Evolutionary conservation across 768 basidiomycete species (phyloP), one percentile per base, ranked within the genome.

Genomic region (Rossbeevera mucosa): DNA sequence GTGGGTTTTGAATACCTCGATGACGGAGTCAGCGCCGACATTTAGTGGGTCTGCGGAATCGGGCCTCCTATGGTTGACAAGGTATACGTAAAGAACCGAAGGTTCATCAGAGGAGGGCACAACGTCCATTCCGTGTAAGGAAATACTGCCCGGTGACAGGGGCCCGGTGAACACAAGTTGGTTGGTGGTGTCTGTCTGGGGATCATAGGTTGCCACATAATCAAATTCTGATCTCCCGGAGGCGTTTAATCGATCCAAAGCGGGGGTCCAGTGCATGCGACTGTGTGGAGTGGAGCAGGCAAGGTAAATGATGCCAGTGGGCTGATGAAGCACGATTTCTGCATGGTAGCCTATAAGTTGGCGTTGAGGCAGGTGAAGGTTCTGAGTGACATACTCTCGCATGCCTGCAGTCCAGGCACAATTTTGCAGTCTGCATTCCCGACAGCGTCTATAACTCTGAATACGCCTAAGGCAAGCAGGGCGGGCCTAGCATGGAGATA

Each of bases 11-110:
- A 89, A 88, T 20, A 91, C 74, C 62, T 91, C 88, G 21, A 91
- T 70, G 48, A 74, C 78, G 1, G 86, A 86, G 62, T 89, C 82
- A 1, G 87, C 85, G n/a, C 88, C 88, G 5, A 77, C 73, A 13
- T 62, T 57, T 6, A 52, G 58, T 1, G 79, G 67, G 21, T 71
- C 62, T 12, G 66, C 71, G 14, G 65, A 65, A 2, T 72, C 51
- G 0, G 85, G 86, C 18, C 69, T 71, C 26, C 83, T 80, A 63
- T 89, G 86, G 62, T 89, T 89, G 56, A 89, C 72, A n/a, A 85
- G 70, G 59, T 86, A 88, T 14, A 88, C 71, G 55, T 77, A 86
- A 8, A 87, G 74, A 44, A 76, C 65, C 11, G 72, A 66, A 4
- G 79, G 72, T 50, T 83, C 68, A 3, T 71, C 57, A 1, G 70